Base-by-base conservation (phyloP, 768 basidiomycete species). In the Mycena olivaceomarginata region DNA sequence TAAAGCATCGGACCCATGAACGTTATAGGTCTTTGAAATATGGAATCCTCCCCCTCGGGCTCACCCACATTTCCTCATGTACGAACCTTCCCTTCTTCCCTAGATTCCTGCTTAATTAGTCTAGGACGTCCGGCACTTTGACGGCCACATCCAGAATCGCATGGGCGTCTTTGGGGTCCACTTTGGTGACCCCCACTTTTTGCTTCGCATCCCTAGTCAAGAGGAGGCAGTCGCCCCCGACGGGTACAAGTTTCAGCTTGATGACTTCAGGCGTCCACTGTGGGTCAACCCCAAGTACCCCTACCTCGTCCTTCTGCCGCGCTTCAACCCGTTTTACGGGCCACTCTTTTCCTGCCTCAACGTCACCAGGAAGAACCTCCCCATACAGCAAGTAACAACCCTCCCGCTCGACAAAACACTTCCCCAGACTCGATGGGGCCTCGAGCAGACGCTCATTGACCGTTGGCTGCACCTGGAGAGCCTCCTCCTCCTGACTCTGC, bases 161-260 rank as follows among this genome's bases (percentile, higher is more conserved):
- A 48, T 70, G 72, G 77, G 77, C 31, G 45, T 78, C 18, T 78
- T 78, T 67, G 77, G 77, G 68, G 77, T 71, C 37, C 77, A 78
- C 65, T 78, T 51, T 43, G 77, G 72, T 18, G 64, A 74, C 63
- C 77, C 72, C 48, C 7, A 2, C 40, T 74, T 78, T 60, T 40
- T 78, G 25, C 73, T 78, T 12, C 48, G 57, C n/a, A 78, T 78
- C 40, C 77, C 77, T 12, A 2, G 25, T 39, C 68, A 62, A 53
- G 46, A 65, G 59, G 51, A 77, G 5, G 63, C 73, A 20, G 4
- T 69, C 45, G 65, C 63, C 40, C 77, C 77, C 60, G 69, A 70
- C 56, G 64, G 56, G 46, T 71, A 71, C 59, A 39, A 53, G 7
- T 71, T 70, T 46, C 63, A 22, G 31, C 3, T 31, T 12, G 68